Conservation (phyloP, 257 asterid genomes). For the Solanum corneliomulleri region DNA sequence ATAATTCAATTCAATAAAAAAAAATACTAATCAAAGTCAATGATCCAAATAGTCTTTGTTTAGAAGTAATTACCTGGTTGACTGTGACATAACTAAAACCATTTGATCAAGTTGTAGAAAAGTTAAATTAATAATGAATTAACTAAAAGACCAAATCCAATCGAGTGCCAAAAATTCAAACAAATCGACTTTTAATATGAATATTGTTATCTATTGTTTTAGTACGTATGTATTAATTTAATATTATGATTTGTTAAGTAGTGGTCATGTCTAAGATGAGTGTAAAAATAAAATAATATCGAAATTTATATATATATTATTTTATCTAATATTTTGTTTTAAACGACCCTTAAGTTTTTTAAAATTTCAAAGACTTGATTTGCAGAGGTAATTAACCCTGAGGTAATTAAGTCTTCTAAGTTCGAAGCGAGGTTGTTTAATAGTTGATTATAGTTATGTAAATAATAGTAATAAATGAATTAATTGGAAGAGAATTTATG, state of each 20-base stretch:
- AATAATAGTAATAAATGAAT: background rate
- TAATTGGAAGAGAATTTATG: background rate
- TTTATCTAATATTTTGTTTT: background rate
- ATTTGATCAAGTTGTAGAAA: background rate
- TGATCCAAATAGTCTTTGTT: background rate
- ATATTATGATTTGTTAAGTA: background rate
- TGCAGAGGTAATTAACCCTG: background rate
- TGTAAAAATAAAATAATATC: background rate
- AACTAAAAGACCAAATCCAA: background rate
- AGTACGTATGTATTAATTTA: background rate
- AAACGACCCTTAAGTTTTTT: background rate
- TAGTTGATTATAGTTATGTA: background rate
- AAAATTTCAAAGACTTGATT: background rate
- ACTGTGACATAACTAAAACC: background rate
- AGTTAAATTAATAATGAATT: background rate
- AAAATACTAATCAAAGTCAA: background rate
- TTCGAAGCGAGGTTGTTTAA: accelerated
- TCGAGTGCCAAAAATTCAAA: background rate
- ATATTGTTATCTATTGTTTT: background rate
- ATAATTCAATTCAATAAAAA: background rate
- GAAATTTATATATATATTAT: background rate
- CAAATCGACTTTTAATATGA: background rate
- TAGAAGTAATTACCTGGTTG: background rate
- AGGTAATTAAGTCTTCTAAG: background rate
- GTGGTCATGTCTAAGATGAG: background rate